phyloP scores from a whole-genome alignment of 2,329 filamentous ascomycete genomes.

The Exophiala aquamarina region DNA sequence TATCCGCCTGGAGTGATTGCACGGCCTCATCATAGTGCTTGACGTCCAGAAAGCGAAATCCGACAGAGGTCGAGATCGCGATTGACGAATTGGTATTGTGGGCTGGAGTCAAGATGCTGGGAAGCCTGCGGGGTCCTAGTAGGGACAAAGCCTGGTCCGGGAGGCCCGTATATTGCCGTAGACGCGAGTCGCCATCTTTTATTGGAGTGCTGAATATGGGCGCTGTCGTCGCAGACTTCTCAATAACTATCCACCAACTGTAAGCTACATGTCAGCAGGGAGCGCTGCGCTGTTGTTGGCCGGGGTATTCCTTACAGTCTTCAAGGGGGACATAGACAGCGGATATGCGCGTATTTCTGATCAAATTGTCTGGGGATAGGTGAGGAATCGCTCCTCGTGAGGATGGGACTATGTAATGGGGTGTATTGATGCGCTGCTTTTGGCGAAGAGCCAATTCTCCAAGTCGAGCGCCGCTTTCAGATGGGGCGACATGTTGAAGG shows the following conservation, averaged over 20 bases:
- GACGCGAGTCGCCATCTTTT: constrained; percentile 50
- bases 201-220: constrained; percentile 53
- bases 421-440: constrained; percentile 72
- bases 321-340: constrained; percentile 82
- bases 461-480: constrained; percentile 58
- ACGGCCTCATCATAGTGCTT: constrained; percentile 68
- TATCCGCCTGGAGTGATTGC: constrained; percentile 70
- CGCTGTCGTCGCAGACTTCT: constrained; percentile 51
- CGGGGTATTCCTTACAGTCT: constrained; percentile 69
- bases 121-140: constrained; percentile 73
- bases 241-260: constrained; percentile 56
- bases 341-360: constrained; percentile 62
- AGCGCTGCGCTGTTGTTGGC: constrained; percentile 7
- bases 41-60: constrained; percentile 70
- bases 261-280: constrained; percentile 40
- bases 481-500: constrained; percentile 34
- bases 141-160: constrained; percentile 66
- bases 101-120: constrained; percentile 68
- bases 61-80: constrained; percentile 80
- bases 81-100: constrained; percentile 70
- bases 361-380: constrained; percentile 79
- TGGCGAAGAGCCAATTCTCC: constrained; percentile 64
- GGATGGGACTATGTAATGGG: constrained; percentile 75
- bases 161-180: constrained; percentile 76
- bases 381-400: constrained; percentile 87